Evolutionary conservation across 208 protist species (phyloP), one percentile per base, ranked within the genome.

Genomic region (Acanthamoeba quina): DNA sequence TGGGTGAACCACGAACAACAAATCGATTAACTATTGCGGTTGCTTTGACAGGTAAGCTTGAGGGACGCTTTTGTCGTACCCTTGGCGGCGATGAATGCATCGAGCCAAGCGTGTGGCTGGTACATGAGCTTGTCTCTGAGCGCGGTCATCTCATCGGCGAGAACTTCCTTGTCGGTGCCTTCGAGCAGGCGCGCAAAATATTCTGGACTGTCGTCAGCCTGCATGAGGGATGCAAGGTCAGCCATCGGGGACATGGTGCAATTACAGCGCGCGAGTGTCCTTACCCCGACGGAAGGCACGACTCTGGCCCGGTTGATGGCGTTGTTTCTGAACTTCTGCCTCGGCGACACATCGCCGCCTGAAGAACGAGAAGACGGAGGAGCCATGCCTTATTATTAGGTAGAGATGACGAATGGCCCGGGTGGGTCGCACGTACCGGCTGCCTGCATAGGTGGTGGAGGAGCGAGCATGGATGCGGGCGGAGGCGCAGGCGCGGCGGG

Each of bases 311-410:
- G 76, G 26, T 83, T 49, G 44, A 83, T 83, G 29, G 76, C 76
- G 24, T 83, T 83, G 76, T 83, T 83, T n/a, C 83, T 64, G 83
- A 90, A 90, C 83, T 90, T 90, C 31, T 90, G 83, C 24, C 83
- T n/a, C 34, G 83, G 83, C 13, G 83, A 90, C 17, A 70, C 58
- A 2, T 64, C 58, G 29, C 54, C 83, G 3, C 10, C 26, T 17
- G 31, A 82, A 82, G 64, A 72, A 4, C 10, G 31, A 17, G 24
- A 6, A n/a, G 17, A 49, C n/a, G 31, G 13, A 78, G 70, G 11
- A 0, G 5, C 44, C 10, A 29, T 11, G 31, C 29, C 37, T n/a
- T n/a, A n/a, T 3, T 37, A 3, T 29, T n/a, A 49, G 37, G 31
- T 17, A 49, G 11, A 21, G 17, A 29, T 34, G 70, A 26, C 2